Conservation (phyloP, 2,329 filamentous ascomycete genomes). For the Trichoderma pleuroti region DNA sequence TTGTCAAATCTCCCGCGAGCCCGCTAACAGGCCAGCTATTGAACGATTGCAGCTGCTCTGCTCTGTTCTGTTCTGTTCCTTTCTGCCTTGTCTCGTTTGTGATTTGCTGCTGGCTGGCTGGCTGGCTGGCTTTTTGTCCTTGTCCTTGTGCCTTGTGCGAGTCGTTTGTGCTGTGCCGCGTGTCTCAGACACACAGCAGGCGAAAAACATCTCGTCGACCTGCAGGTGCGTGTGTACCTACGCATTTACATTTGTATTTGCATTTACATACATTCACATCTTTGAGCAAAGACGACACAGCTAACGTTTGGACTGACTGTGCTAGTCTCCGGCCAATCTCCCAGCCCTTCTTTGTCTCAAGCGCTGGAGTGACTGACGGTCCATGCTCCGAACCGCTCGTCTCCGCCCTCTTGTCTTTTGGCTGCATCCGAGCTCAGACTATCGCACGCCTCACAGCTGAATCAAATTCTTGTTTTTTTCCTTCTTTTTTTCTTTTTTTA, state of each 20-base stretch:
- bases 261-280: neutral
- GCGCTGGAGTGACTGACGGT: neutral
- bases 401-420: neutral
- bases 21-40: neutral
- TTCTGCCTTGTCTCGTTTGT: neutral
- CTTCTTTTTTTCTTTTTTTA: neutral
- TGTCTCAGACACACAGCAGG: neutral
- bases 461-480: neutral
- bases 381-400: neutral
- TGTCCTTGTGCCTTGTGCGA: neutral
- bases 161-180: neutral
- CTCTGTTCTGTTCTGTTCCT: neutral
- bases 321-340: slow-evolving; percentile 4
- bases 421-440: slow-evolving; percentile 7
- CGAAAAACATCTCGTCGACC: neutral
- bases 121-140: neutral
- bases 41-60: neutral
- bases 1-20: slow-evolving; percentile 11
- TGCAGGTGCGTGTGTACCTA: neutral
- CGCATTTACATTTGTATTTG: neutral
- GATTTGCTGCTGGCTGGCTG: neutral
- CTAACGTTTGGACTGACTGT: slow-evolving; percentile 4
- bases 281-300: neutral
- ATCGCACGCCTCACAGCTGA: neutral
- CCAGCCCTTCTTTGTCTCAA: neutral